Evolutionary conservation across 176 grass and related monocot genomes (phyloP).

Genomic region (Puccinellia tenuiflora): DNA sequence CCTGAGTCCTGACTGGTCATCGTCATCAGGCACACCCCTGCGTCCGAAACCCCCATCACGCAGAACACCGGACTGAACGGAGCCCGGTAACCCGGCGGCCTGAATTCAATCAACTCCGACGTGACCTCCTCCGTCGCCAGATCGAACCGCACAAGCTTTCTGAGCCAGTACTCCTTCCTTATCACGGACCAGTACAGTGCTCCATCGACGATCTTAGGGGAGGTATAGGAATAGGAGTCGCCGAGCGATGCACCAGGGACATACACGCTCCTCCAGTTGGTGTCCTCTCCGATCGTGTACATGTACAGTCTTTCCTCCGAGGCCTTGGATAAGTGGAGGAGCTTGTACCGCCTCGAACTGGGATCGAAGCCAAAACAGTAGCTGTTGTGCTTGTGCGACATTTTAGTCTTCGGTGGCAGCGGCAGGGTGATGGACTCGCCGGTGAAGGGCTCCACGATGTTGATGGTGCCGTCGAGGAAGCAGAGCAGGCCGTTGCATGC

Average conservation of each 20-base stretch:
- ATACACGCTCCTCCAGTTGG: background rate
- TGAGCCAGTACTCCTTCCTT: background rate
- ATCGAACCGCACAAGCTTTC: background rate
- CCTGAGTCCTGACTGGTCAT: too few relatives aligned
- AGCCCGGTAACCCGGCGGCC: rapidly evolving
- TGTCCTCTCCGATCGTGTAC: background rate
- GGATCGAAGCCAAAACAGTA: background rate
- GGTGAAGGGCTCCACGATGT: background rate
- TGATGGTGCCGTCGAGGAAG: background rate
- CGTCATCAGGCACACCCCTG: background rate
- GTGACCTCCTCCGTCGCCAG: background rate
- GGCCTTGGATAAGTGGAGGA: background rate
- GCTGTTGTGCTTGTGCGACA: background rate
- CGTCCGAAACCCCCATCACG: rapidly evolving
- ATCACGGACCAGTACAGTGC: background rate
- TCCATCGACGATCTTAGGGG: background rate
- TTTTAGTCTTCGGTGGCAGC: background rate
- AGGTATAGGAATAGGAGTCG: background rate
- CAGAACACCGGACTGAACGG: too few relatives aligned
- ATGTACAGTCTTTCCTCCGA: background rate
- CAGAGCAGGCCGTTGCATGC: background rate
- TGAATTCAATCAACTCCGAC: background rate
- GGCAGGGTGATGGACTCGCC: background rate
- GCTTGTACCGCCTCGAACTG: background rate
- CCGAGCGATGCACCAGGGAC: background rate